These are phyloP conservation scores for Xylariomycetidae sp. DNA, from an alignment of 2,329 filamentous ascomycete species.

Conservation along the genomic window DNA sequence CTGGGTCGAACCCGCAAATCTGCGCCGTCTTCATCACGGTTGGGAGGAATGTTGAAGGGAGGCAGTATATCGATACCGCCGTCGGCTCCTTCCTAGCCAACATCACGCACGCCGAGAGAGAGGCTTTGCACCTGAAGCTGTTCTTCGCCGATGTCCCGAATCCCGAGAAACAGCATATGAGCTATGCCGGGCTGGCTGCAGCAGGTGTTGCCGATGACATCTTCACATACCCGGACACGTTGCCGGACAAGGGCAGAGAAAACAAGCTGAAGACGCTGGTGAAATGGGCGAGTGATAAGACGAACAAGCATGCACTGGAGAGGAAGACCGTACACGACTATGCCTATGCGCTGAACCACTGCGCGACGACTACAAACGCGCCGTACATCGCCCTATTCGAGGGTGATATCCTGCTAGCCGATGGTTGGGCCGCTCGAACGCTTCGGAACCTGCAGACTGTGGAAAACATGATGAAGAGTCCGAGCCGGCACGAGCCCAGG, in stretches of 20 bases:
- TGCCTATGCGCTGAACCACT: constrained; percentile 22
- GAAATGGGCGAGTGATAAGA: constrained; percentile 14
- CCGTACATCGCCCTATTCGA: constrained; percentile 26
- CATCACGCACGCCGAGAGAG: constrained; percentile 22
- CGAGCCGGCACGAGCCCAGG: constrained; percentile 15
- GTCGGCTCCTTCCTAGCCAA: constrained; percentile 26
- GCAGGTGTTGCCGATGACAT: constrained; percentile 22
- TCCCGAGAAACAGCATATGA: constrained; percentile 20
- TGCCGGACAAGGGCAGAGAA: constrained; percentile 13
- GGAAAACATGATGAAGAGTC: constrained; percentile 24
- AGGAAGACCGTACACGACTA: constrained; percentile 26
- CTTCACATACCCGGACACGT: constrained; percentile 19
- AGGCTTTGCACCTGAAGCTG: constrained; percentile 21
- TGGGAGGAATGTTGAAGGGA: constrained; percentile 19
- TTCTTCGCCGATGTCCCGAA: constrained; percentile 27
- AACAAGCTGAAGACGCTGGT: constrained; percentile 15
- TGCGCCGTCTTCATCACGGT: constrained; percentile 25
- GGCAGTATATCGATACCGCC: constrained; percentile 26
- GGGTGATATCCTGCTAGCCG: constrained; percentile 26
- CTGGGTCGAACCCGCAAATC: constrained; percentile 17
- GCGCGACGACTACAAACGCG: constrained; percentile 20
- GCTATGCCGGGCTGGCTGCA: constrained; percentile 14
- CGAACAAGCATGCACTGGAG: constrained; percentile 19
- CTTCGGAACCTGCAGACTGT: constrained; percentile 18
- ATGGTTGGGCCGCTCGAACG: constrained; percentile 24